Evolutionary conservation across 2,329 filamentous ascomycete genomes (phyloP).

Genomic region (Arachnomyces sp.): DNA sequence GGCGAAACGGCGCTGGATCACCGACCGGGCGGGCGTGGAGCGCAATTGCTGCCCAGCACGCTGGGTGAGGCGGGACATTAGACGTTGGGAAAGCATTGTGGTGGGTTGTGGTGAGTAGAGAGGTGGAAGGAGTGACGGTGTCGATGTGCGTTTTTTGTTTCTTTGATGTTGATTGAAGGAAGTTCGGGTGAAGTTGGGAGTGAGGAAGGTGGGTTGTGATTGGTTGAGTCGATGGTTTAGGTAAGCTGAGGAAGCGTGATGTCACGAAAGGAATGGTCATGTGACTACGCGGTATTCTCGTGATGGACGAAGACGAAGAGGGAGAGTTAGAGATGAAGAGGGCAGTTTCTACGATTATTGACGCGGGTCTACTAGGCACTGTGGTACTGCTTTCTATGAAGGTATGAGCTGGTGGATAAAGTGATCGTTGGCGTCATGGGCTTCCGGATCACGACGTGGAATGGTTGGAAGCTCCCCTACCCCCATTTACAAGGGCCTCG

Average conservation of each 20-base stretch:
- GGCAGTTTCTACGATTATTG: neutral
- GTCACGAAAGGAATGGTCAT: no score
- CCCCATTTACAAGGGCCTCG: neutral
- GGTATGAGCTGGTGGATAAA: conserved; percentile 5
- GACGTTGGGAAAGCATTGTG: conserved; percentile 58
- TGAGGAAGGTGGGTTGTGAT: no score
- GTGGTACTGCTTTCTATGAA: neutral
- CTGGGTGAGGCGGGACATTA: conserved; percentile 53
- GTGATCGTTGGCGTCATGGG: conserved; percentile 46
- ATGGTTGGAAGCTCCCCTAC: conserved; percentile 47
- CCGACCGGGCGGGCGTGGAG: conserved; percentile 45
- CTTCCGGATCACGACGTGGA: conserved; percentile 78
- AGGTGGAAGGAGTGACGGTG: conserved; percentile 10
- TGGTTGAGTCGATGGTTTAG: no score
- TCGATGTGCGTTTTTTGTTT: conserved; percentile 5
- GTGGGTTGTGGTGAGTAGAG: conserved; percentile 6
- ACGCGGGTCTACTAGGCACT: neutral
- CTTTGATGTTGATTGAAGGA: neutral
- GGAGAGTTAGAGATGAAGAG: conserved; percentile 4
- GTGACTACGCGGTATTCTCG: no score
- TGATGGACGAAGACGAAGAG: conserved; percentile 2
- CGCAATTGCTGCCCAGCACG: conserved; percentile 55
- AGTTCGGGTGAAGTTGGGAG: no score
- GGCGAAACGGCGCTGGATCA: conserved; percentile 63
- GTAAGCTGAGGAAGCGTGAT: no score